Percentiles rank a stretch among this genome's conserved stretches.
These are phyloP conservation scores for Nakazawaea peltata DNA, from an alignment of 805 yeast species.

Conservation along the genomic window DNA sequence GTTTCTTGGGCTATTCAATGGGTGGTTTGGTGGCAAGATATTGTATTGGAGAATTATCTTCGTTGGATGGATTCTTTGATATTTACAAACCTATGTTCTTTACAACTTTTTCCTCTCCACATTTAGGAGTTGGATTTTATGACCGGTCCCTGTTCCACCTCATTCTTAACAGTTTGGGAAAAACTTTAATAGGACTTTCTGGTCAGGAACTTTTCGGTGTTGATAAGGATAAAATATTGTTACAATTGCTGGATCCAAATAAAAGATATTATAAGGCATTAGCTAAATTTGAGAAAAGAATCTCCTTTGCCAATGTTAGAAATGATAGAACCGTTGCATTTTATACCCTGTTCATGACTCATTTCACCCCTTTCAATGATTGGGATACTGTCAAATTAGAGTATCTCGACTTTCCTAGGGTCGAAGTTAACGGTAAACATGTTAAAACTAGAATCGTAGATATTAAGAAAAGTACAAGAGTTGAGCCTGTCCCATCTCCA, in stretches of 20 bases:
- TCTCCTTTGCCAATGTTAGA: slow-evolving; percentile 63
- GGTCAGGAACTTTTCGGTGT: slow-evolving; percentile 69
- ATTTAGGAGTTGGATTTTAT: slow-evolving; percentile 54
- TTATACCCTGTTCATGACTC: slow-evolving; percentile 71
- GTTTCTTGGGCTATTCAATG: slow-evolving; percentile 80
- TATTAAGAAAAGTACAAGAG: slow-evolving; percentile 24
- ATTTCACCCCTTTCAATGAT: slow-evolving; percentile 66
- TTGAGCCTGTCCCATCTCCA: slow-evolving; percentile 5
- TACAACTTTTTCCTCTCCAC: slow-evolving; percentile 74
- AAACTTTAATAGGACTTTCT: slow-evolving; percentile 51
- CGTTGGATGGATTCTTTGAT: slow-evolving; percentile 39
- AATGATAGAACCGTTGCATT: slow-evolving; percentile 87
- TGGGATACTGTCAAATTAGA: slow-evolving; percentile 40
- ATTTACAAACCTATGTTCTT: slow-evolving; percentile 52
- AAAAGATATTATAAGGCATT: slow-evolving; percentile 49
- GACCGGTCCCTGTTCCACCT: slow-evolving; percentile 22
- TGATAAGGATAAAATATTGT: slow-evolving; percentile 36
- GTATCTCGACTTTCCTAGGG: slow-evolving; percentile 37
- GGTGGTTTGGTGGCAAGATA: slow-evolving; percentile 85
- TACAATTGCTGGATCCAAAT: slow-evolving; percentile 44
- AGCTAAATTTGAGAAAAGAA: slow-evolving; percentile 43
- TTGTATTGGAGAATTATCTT: slow-evolving; percentile 47
- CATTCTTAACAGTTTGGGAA: slow-evolving; percentile 42
- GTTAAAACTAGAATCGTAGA: slow-evolving; percentile 48
- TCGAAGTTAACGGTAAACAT: slow-evolving; percentile 26